These are phyloP conservation scores for Fibroporia radiculosa DNA, from an alignment of 768 basidiomycete genomes.

Conservation along the genomic window DNA sequence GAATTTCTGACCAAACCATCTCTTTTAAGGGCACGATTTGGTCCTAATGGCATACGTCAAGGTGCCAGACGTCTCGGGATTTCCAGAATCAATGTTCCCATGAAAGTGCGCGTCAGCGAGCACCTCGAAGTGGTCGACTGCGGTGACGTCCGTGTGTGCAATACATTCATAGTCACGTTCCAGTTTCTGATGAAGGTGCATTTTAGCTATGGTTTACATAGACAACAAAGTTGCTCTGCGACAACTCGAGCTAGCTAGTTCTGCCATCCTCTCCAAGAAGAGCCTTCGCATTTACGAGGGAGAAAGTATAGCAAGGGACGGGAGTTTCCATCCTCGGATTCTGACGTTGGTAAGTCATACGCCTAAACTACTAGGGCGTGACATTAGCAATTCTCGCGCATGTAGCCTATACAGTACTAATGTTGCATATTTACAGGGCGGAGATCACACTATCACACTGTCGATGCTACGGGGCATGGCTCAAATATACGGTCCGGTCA, in stretches of 20 bases:
- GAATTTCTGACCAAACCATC: background rate
- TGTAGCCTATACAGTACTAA: no score
- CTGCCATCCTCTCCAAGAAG: slow-evolving; percentile 54
- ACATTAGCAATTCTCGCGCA: background rate
- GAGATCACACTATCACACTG: slow-evolving; percentile 80
- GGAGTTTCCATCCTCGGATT: slow-evolving; percentile 69
- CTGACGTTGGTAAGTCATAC: slow-evolving; percentile 45
- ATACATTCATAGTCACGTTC: no score
- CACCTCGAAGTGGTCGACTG: slow-evolving; percentile 70
- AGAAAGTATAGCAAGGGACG: slow-evolving; percentile 59
- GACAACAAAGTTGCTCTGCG: slow-evolving; percentile 66
- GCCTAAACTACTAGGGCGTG: background rate
- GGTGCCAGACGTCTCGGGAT: slow-evolving; percentile 69
- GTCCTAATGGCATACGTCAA: slow-evolving; percentile 75
- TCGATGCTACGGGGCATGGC: slow-evolving; percentile 62
- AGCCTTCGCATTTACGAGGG: slow-evolving; percentile 47
- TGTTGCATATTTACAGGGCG: slow-evolving; percentile 48
- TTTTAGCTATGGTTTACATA: slow-evolving; percentile 16
- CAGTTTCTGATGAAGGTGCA: no score
- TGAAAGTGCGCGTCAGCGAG: slow-evolving; percentile 57
- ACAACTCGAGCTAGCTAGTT: slow-evolving; percentile 69
- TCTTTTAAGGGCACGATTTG: slow-evolving; percentile 53
- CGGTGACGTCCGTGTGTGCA: slow-evolving; percentile 70
- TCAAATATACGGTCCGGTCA: slow-evolving; percentile 67
- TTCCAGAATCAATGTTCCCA: slow-evolving; percentile 72